Evolutionary conservation across 1,284 basidiomycete species (phyloP), one percentile per base, ranked within the genome.

Genomic region (Psilocybe mexicana): DNA sequence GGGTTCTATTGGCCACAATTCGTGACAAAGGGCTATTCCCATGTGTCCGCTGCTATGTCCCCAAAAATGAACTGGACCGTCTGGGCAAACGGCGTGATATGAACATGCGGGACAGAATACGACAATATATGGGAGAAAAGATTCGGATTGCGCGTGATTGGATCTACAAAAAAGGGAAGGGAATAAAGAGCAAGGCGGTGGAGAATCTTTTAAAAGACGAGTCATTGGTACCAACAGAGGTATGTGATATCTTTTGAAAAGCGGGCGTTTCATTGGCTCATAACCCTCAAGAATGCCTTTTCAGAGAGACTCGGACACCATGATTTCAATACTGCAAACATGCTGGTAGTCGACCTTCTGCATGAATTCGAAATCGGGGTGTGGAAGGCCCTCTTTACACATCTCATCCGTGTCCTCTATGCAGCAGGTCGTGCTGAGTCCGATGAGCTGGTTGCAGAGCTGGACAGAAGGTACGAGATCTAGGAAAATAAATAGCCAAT

Each of bases 241-340:
- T 65, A 47, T 50, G 43, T 44, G 36, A 49, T 11, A 12, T 40
- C 38, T n/a, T n/a, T n/a, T n/a, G n/a, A n/a, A n/a, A n/a, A n/a
- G n/a, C n/a, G n/a, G n/a, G n/a, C n/a, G n/a, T n/a, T n/a, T n/a
- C n/a, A n/a, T n/a, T n/a, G n/a, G 11, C 38, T 47, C 76, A 54
- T 65, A 74, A 7, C 66, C 70, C 0, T 55, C 49, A 43, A 68
- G 67, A 73, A 72, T 61, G 65, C 68, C 25, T 73, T 71, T 60
- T 62, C 65, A 2, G 55, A 63, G 1, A 36, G 58, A 38, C 44
- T 69, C 26, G 23, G 55, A 57, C 25, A 63, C 14, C 3, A 12
- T 68, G 33, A 60, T 71, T 45, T n/a, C 66, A 1, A 65, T n/a
- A n/a, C 55, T 28, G 26, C 40, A 2, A 59, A n/a, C n/a, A n/a